Conservation (phyloP, 495 filamentous ascomycete genomes). For the Penicillium daleae region DNA sequence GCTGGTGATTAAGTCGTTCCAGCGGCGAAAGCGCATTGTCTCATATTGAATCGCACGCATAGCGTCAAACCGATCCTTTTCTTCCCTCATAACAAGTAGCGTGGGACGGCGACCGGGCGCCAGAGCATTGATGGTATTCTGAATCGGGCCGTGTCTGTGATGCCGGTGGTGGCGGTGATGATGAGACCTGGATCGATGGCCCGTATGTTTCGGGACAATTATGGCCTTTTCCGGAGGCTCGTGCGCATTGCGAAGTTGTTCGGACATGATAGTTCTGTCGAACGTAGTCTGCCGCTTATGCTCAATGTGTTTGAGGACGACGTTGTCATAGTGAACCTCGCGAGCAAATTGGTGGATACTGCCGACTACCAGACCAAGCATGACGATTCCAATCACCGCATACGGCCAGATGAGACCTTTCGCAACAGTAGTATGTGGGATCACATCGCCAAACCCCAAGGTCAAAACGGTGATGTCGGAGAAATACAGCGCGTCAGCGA, state of each 20-base stretch:
- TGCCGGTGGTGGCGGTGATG: conserved; percentile 16
- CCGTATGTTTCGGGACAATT: conserved; percentile 5
- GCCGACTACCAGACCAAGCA: conserved; percentile 82
- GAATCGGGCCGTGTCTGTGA: conserved; percentile 23
- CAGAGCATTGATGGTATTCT: conserved; percentile 30
- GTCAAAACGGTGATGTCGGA: conserved; percentile 68
- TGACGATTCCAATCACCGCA: conserved; percentile 82
- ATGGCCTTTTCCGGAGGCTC: conserved; percentile 4
- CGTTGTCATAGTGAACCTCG: conserved; percentile 67
- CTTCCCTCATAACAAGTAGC: conserved; percentile 46
- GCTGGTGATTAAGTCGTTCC: conserved; percentile 73
- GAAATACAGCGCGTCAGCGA: conserved; percentile 64
- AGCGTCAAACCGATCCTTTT: conserved; percentile 73
- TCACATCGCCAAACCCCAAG: conserved; percentile 67
- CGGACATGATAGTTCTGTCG: conserved; percentile 53
- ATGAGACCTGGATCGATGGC: conserved; percentile 4
- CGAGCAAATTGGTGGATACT: conserved; percentile 74
- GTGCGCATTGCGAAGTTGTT: conserved; percentile 4
- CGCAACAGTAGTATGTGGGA: conserved; percentile 50
- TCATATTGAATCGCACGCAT: conserved; percentile 80
- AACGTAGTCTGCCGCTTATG: conserved; percentile 60
- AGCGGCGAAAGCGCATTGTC: conserved; percentile 65
- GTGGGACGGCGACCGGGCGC: conserved; percentile 26
- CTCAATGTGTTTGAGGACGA: conserved; percentile 66
- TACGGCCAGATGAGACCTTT: conserved; percentile 78